Percentiles rank a stretch among this genome's conserved stretches.
Evolutionary conservation across 768 basidiomycete genomes (phyloP).

Genomic region (Punctularia strigosozonata): DNA sequence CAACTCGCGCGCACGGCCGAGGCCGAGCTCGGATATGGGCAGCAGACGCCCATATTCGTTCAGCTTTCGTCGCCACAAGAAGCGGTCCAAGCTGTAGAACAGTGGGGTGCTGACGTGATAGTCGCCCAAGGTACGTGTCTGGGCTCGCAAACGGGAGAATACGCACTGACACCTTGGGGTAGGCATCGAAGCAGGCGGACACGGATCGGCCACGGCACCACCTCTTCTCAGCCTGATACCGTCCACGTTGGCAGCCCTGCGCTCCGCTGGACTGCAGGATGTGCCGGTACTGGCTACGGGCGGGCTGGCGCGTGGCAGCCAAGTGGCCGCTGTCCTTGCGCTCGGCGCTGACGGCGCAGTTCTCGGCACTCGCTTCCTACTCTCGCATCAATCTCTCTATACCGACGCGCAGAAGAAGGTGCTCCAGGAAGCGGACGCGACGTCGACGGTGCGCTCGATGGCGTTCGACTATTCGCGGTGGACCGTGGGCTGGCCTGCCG

Average conservation of each 20-base stretch:
- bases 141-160: no score
- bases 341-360: conserved; percentile 61
- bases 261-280: no score
- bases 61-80: background rate
- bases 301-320: conserved; percentile 52
- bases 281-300: conserved; percentile 65
- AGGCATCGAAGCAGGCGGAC: conserved; percentile 21
- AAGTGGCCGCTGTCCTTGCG: conserved; percentile 52
- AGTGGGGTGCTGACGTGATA: background rate
- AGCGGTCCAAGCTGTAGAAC: background rate
- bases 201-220: conserved; percentile 10
- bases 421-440: conserved; percentile 15
- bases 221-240: conserved; percentile 13
- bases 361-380: conserved; percentile 65
- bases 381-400: conserved; percentile 47
- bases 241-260: no score
- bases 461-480: conserved; percentile 22
- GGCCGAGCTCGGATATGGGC: background rate
- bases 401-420: conserved; percentile 19
- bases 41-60: background rate
- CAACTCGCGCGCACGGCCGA: conserved; percentile 5
- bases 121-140: conserved; percentile 1
- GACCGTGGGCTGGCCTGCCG: conserved; percentile 20
- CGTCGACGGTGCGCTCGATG: conserved; percentile 18
- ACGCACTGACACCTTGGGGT: no score